Evolutionary conservation across 2,329 filamentous ascomycete genomes (phyloP).

Genomic region (Hypoxylon sp.): DNA sequence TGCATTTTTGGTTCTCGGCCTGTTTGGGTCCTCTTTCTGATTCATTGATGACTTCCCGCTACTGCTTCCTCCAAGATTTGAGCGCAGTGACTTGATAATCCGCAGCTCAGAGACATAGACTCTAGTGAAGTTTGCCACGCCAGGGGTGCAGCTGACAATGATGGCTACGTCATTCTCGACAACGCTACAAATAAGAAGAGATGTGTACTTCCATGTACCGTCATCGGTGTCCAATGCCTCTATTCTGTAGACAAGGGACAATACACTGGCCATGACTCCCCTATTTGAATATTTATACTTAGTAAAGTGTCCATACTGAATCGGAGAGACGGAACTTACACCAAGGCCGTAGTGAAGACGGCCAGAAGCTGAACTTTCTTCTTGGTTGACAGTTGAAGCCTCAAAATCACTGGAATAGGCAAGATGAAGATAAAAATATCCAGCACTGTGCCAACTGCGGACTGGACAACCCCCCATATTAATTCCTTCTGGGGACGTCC

Average conservation of each 20-base stretch:
- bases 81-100: no score
- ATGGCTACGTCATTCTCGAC: background rate
- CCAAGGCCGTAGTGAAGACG: background rate
- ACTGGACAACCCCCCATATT: background rate
- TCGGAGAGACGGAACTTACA: background rate
- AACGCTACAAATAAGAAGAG: background rate
- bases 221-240: background rate
- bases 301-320: background rate
- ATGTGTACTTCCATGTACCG: background rate
- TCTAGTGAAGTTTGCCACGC: background rate
- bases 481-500: background rate
- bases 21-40: no score
- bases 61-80: no score
- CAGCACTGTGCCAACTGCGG: background rate
- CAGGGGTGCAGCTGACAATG: background rate
- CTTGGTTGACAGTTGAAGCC: background rate
- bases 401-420: background rate
- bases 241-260: background rate
- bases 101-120: background rate
- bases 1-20: no score
- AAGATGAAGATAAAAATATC: background rate
- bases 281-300: background rate
- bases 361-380: background rate
- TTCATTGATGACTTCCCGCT: no score
- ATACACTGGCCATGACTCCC: background rate